Evolutionary conservation across 2,329 filamentous ascomycete genomes (phyloP).

Genomic region (Aspergillus brunneoviolaceus): DNA sequence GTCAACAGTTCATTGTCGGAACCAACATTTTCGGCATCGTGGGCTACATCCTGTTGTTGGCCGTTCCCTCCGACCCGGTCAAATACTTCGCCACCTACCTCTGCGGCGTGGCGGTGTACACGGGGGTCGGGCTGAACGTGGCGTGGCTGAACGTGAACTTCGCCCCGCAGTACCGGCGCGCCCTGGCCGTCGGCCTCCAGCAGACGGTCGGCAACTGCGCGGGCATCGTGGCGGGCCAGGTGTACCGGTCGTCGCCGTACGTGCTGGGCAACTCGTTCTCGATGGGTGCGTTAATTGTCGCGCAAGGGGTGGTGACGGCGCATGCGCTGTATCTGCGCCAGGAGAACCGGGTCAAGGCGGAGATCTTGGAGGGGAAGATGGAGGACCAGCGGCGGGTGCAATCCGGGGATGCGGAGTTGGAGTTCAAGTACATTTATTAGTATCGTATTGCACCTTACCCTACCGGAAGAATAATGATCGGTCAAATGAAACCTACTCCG

Average conservation of each 20-base stretch:
- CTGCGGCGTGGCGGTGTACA: slow-evolving; percentile 50
- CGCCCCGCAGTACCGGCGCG: slow-evolving; percentile 50
- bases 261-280: slow-evolving; percentile 40
- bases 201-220: slow-evolving; percentile 51
- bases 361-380: slow-evolving; percentile 40
- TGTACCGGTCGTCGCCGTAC: slow-evolving; percentile 42
- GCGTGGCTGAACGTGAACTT: slow-evolving; percentile 53
- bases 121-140: slow-evolving; percentile 47
- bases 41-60: slow-evolving; percentile 52
- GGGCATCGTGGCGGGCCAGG: slow-evolving; percentile 50
- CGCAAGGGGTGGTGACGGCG: slow-evolving; percentile 38
- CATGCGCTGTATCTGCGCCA: slow-evolving; percentile 47
- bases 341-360: slow-evolving; percentile 43
- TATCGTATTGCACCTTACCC: not conserved
- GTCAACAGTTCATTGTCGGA: slow-evolving; percentile 33
- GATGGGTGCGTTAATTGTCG: slow-evolving; percentile 35
- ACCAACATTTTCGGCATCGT: slow-evolving; percentile 48
- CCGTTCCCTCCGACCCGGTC: slow-evolving; percentile 50
- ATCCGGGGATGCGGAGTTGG: slow-evolving; percentile 50
- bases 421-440: slow-evolving; percentile 50
- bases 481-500: too few relatives aligned
- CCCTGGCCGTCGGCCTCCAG: slow-evolving; percentile 48
- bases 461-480: not conserved
- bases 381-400: slow-evolving; percentile 48
- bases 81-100: slow-evolving; percentile 54